Percentiles rank a stretch among this genome's conserved stretches.
These are phyloP conservation scores for Dalbergia oliveri DNA, from an alignment of 306 rosid species.

Conservation along the genomic window DNA sequence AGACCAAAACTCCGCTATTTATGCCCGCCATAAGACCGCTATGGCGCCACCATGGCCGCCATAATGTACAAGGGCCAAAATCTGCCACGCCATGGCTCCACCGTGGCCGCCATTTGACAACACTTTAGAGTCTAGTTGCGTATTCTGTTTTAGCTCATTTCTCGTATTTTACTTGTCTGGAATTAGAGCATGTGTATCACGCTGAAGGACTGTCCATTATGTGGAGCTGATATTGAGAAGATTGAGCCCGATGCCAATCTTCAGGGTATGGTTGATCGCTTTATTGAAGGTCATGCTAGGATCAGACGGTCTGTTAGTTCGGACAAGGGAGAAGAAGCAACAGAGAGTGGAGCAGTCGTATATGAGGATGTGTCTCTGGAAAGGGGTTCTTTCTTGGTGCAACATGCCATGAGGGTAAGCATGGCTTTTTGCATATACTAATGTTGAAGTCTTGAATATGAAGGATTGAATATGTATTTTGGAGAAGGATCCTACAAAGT, in stretches of 20 bases:
- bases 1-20: too few species aligned
- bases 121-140: constrained; percentile 11
- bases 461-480: constrained; percentile 24
- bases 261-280: constrained; percentile 85
- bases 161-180: constrained; percentile 28
- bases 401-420: constrained; percentile 98
- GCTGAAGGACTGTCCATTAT: constrained; percentile 87
- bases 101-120: too few species aligned
- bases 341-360: constrained; percentile 67
- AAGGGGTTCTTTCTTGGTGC: constrained; percentile 96
- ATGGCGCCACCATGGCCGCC: too few species aligned
- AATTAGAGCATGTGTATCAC: constrained; percentile 79
- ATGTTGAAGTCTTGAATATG: constrained; percentile 22
- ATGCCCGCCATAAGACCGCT: too few species aligned
- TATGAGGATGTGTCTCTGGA: constrained; percentile 97
- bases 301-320: constrained; percentile 75
- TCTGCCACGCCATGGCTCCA: too few species aligned
- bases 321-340: constrained; percentile 60
- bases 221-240: constrained; percentile 92
- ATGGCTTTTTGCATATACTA: constrained; percentile 12
- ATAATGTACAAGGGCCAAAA: too few species aligned
- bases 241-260: constrained; percentile 77
- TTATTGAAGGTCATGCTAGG: constrained; percentile 98
- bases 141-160: constrained; percentile 20
- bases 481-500: constrained; percentile 3